phyloP scores from a whole-genome alignment of 78 protist genomes.

The Dictyostelium discoideum region DNA sequence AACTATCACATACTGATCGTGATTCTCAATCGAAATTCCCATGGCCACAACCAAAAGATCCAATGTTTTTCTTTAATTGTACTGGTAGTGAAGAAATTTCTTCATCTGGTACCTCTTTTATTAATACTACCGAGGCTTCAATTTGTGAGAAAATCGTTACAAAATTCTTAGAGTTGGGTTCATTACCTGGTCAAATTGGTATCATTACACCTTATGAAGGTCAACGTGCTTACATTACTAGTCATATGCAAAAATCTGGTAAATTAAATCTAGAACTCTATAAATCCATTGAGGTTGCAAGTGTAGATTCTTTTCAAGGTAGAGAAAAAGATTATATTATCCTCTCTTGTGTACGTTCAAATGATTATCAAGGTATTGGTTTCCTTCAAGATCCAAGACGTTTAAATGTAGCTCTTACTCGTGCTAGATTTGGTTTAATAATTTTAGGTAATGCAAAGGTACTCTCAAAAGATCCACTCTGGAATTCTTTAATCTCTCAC shows the following conservation, averaged over 20 bases:
- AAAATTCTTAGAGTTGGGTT: constrained; percentile 90
- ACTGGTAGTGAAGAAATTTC: constrained; percentile 97
- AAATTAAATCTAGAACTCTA: constrained; percentile 90
- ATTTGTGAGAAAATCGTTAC: constrained; percentile 96
- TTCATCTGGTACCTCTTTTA: constrained; percentile 98
- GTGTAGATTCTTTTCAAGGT: constrained; percentile 99
- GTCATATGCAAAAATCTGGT: constrained; percentile 93
- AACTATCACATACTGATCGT: constrained; percentile 53
- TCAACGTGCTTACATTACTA: constrained; percentile 97
- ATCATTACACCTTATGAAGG: constrained; percentile 99
- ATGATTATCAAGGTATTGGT: constrained; percentile 99
- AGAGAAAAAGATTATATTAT: constrained; percentile 99
- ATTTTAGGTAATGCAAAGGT: constrained; percentile 98
- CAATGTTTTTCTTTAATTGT: constrained; percentile 97
- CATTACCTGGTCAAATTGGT: constrained; percentile 97
- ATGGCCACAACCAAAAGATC: constrained; percentile 96
- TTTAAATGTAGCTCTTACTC: constrained; percentile 99
- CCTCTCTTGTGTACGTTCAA: constrained; percentile 99
- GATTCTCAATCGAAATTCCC: constrained; percentile 83
- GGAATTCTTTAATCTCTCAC: constrained; percentile 97
- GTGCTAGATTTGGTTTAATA: constrained; percentile 98
- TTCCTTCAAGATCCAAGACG: constrained; percentile 99
- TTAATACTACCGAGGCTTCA: constrained; percentile 99
- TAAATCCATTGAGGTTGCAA: constrained; percentile 94
- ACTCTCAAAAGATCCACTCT: constrained; percentile 94